These are phyloP conservation scores for Macrophomina phaseolina DNA, from an alignment of 2,329 filamentous ascomycete species.

Conservation along the genomic window DNA sequence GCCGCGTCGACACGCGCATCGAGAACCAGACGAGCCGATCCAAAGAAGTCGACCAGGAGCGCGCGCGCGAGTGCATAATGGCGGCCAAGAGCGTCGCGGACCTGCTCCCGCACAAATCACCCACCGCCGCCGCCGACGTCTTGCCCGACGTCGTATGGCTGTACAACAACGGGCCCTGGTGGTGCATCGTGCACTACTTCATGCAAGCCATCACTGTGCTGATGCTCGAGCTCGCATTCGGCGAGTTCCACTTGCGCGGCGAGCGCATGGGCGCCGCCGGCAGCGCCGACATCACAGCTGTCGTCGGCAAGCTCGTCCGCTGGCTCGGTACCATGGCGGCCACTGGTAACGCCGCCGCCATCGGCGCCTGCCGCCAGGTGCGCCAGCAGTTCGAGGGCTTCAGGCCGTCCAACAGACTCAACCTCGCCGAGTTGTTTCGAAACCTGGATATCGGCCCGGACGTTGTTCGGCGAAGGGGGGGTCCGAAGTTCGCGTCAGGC, in stretches of 20 bases:
- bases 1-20: slow-evolving; percentile 41
- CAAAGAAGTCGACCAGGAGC: slow-evolving; percentile 39
- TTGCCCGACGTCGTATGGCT: slow-evolving; percentile 25
- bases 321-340: slow-evolving; percentile 41
- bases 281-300: slow-evolving; percentile 31
- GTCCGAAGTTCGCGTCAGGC: too few relatives aligned
- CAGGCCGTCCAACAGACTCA: neutral
- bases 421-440: neutral
- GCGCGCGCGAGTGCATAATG: slow-evolving; percentile 41
- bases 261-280: neutral
- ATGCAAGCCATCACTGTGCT: slow-evolving; percentile 47
- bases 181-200: slow-evolving; percentile 47
- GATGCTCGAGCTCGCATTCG: slow-evolving; percentile 44
- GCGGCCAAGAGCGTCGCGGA: slow-evolving; percentile 41
- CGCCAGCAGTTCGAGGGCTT: slow-evolving; percentile 5
- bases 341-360: slow-evolving; percentile 24
- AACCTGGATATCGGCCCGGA: neutral
- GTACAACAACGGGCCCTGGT: slow-evolving; percentile 47
- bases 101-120: slow-evolving; percentile 35
- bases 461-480: too few relatives aligned
- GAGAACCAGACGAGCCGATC: slow-evolving; percentile 38
- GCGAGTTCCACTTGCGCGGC: slow-evolving; percentile 31
- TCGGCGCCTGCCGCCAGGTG: neutral
- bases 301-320: slow-evolving; percentile 39
- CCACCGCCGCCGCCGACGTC: slow-evolving; percentile 31